Conservation (phyloP, 164 flowering plant genomes). For the Nymphaea colorata region DNA sequence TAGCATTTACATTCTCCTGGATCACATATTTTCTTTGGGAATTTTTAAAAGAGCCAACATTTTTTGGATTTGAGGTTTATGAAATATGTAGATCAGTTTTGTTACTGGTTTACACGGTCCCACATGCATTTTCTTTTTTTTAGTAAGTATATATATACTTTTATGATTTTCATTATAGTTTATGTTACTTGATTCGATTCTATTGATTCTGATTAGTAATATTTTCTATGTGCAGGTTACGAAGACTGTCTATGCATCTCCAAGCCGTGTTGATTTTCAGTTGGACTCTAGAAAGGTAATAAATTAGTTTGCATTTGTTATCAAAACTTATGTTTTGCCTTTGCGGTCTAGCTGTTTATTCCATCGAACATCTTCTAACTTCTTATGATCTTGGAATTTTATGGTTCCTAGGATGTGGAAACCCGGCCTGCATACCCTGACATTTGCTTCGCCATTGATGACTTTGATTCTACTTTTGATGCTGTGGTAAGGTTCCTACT, state of each 20-base stretch:
- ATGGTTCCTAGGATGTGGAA: conserved; percentile 60
- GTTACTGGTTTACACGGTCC: too few relatives aligned
- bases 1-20: too few relatives aligned
- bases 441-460: conserved; percentile 96
- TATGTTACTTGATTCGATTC: background rate
- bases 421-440: conserved; percentile 96
- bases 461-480: conserved; percentile 96
- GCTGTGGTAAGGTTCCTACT: conserved; percentile 61
- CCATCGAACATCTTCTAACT: background rate
- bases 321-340: conserved; percentile 1
- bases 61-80: too few relatives aligned
- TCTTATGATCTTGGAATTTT: conserved; percentile 5
- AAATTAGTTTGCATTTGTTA: background rate
- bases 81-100: too few relatives aligned
- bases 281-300: conserved; percentile 80
- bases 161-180: background rate
- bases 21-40: too few relatives aligned
- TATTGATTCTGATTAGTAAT: background rate
- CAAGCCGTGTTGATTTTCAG: conserved; percentile 92
- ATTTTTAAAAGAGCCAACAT: too few relatives aligned
- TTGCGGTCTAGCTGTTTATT: background rate
- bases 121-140: too few relatives aligned
- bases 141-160: too few relatives aligned
- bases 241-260: conserved; percentile 97
- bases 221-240: conserved; percentile 42